Conservation (phyloP, 352 stramenopile genomes). For the Aphanomyces stellatus region DNA sequence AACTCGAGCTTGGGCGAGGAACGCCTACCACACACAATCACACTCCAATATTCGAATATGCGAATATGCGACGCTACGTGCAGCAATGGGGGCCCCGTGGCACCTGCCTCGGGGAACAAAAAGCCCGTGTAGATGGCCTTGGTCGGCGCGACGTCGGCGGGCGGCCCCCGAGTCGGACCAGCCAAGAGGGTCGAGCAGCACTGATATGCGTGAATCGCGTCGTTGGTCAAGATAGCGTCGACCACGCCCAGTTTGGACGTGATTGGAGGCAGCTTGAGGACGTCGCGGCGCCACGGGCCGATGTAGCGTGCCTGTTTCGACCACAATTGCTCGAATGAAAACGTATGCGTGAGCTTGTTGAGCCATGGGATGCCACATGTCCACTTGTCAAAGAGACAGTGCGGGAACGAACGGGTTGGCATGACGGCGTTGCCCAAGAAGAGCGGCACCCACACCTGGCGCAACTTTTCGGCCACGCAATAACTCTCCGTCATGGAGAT, state of each 20-base stretch:
- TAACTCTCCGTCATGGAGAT: background rate
- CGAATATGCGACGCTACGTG: background rate
- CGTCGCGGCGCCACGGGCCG: background rate
- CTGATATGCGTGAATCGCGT: background rate
- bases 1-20: too few species aligned
- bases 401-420: background rate
- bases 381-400: background rate
- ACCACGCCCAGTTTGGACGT: background rate
- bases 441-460: conserved; percentile 5
- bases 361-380: background rate
- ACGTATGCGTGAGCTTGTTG: background rate
- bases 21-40: too few species aligned
- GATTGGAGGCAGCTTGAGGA: conserved; percentile 2
- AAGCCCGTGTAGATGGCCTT: conserved; percentile 7
- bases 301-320: background rate
- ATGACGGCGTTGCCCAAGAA: background rate
- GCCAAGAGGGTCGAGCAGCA: conserved; percentile 3
- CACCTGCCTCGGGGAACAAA: background rate
- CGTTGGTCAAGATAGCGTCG: background rate
- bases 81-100: background rate
- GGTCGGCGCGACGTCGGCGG: background rate
- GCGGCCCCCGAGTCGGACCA: background rate
- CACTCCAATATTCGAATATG: too few species aligned
- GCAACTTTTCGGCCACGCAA: background rate
- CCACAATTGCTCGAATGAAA: conserved; percentile 5